These are phyloP conservation scores for Venturia oleaginea DNA, from an alignment of 2,329 filamentous ascomycete species.

Conservation along the genomic window DNA sequence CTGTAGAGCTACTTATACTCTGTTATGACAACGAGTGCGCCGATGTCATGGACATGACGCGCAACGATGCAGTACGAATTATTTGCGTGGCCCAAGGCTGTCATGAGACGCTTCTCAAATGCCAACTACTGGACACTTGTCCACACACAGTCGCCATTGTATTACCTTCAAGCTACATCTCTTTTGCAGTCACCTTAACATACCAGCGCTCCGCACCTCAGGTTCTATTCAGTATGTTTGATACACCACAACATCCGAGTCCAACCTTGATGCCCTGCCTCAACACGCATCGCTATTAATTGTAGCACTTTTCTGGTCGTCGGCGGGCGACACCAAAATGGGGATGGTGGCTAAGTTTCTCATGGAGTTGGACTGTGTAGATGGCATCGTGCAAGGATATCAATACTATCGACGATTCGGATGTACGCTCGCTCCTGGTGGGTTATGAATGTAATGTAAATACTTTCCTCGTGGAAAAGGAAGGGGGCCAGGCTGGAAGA, in stretches of 20 bases:
- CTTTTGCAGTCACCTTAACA: too few relatives aligned
- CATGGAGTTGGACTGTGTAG: neutral
- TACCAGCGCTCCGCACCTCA: neutral
- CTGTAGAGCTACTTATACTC: neutral
- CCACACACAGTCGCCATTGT: neutral
- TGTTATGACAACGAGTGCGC: neutral
- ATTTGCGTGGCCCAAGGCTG: neutral
- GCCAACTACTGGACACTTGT: neutral
- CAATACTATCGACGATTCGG: neutral
- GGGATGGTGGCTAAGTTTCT: neutral
- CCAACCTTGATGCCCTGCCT: neutral
- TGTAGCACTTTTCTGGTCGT: neutral
- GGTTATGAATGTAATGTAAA: conserved; percentile 5
- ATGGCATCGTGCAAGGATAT: neutral
- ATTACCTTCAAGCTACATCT: neutral
- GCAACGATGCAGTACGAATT: neutral
- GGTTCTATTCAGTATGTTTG: neutral
- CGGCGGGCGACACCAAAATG: neutral
- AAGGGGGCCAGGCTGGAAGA: neutral
- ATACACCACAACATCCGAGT: neutral
- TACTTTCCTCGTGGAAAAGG: neutral
- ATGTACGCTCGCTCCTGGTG: neutral
- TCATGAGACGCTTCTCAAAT: neutral
- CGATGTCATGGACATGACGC: neutral
- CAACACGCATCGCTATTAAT: neutral